phyloP scores from a whole-genome alignment of 345 rosid genomes.

The Anacardium occidentale region DNA sequence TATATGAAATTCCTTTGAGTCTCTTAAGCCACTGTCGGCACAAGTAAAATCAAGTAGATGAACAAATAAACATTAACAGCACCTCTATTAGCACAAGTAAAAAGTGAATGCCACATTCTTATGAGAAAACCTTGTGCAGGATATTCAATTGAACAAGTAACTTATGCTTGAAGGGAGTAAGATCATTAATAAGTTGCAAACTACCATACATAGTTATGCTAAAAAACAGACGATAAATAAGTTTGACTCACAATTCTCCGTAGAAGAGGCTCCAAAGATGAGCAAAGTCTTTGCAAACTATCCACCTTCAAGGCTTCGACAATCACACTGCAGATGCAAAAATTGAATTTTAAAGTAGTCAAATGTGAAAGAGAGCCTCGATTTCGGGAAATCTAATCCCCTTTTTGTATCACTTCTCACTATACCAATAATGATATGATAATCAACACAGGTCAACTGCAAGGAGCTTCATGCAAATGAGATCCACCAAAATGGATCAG shows the following conservation, averaged over 20 bases:
- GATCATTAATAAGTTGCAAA: background rate
- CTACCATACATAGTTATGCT: background rate
- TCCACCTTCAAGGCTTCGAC: slow-evolving; percentile 97
- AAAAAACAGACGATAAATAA: slow-evolving; percentile 2
- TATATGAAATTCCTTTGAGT: no score
- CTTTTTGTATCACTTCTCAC: background rate
- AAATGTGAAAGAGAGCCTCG: slow-evolving; percentile 7
- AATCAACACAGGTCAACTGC: no score
- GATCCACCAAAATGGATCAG: slow-evolving; percentile 6
- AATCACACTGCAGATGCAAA: slow-evolving; percentile 60
- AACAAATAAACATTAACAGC: no score
- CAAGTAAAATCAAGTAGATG: no score
- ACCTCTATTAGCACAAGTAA: background rate
- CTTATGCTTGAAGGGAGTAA: background rate
- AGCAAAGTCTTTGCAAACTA: slow-evolving; percentile 84
- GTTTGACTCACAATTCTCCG: slow-evolving; percentile 75
- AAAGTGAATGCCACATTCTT: background rate
- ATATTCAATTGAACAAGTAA: background rate
- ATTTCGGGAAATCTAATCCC: background rate
- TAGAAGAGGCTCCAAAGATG: slow-evolving; percentile 91
- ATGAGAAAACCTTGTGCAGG: background rate
- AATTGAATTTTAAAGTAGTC: slow-evolving; percentile 12
- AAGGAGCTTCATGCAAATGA: background rate
- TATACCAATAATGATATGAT: no score
- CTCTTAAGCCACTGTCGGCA: no score